Evolutionary conservation across 2,329 filamentous ascomycete genomes (phyloP).

Genomic region (Ophiostoma sp.): DNA sequence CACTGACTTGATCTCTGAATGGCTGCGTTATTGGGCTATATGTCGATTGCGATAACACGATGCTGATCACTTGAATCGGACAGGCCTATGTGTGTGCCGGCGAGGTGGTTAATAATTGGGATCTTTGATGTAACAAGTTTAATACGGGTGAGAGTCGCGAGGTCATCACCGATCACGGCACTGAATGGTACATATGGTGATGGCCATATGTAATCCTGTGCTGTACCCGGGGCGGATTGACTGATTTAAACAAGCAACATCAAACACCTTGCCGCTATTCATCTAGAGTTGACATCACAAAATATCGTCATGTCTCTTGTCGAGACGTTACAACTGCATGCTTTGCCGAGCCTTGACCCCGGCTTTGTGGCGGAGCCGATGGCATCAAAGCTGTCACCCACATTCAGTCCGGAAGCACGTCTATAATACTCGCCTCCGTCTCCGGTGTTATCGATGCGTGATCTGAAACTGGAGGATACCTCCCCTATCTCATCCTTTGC

Average conservation of each 20-base stretch:
- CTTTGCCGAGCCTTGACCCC: not conserved
- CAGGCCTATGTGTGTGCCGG: not conserved
- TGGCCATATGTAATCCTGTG: not conserved
- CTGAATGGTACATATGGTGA: not conserved
- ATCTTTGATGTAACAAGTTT: not conserved
- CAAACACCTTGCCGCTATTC: not conserved
- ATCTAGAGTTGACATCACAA: not conserved
- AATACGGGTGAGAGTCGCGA: not conserved
- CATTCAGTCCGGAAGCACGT: not conserved
- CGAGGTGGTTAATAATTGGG: not conserved
- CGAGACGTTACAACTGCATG: not conserved
- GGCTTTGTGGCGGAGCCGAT: not conserved
- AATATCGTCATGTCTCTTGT: not conserved
- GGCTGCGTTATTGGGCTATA: not conserved
- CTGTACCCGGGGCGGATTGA: not conserved
- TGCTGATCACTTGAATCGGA: not conserved
- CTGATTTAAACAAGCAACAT: not conserved
- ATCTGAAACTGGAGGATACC: not conserved
- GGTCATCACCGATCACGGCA: not conserved
- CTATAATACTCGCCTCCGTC: not conserved
- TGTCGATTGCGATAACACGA: not conserved
- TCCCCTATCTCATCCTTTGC: conserved; percentile 11
- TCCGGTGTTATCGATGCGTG: not conserved
- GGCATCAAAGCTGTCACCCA: not conserved
- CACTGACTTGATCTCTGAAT: too few relatives aligned